Evolutionary conservation across 192 early-diverging fungal species (phyloP), one percentile per base, ranked within the genome.

Genomic region (Rhizoclosmatium sp.): DNA sequence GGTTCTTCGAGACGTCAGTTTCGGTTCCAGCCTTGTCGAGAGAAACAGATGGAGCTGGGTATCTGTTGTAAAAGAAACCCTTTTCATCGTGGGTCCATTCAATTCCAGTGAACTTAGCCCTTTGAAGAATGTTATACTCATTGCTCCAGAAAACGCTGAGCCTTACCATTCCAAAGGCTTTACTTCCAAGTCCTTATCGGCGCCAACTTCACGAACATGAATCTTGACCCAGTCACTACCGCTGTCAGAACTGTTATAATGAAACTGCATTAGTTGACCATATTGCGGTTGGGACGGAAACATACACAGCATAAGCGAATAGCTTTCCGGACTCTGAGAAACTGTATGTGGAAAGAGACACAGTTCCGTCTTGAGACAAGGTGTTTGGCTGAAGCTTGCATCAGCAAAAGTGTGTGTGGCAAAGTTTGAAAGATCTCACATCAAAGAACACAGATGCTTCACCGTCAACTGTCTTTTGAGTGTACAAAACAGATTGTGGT

Each of bases 181-280:
- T 2, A 60, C 77, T 59, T 86, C 85, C 62, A 86, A 82, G 42
- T 90, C 82, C 42, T 82, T 47, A 39, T 77, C 71, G 39, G 66
- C 59, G 19, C 74, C 87, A 4, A 76, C 83, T 40, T 45, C 23
- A 44, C 74, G 64, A 4, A 92, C 76, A 71, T 92, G 86, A 56
- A 91, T 85, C 12, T 79, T 90, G 66, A 87, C 86, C 92, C 92
- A 93, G 76, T 93, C 92, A 67, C 85, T 87, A 71, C 92, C 92
- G 54, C 82, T 82, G 1, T 59, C 71, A 3, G 90, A 92, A 56
- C 79, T 86, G 47, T 79, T 78, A 39, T 86, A 21, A 80, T 31
- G 12, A 21, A 59, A 3, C 40, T 0, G 12, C 21, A n/a, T 16
- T 5, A n/a, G 39, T 31, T 4, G 5, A 5, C 10, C 40, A 51